Percentiles rank a stretch among this genome's conserved stretches.
phyloP scores from a whole-genome alignment of 352 stramenopile species.

The Globisporangium heterothallicum region DNA sequence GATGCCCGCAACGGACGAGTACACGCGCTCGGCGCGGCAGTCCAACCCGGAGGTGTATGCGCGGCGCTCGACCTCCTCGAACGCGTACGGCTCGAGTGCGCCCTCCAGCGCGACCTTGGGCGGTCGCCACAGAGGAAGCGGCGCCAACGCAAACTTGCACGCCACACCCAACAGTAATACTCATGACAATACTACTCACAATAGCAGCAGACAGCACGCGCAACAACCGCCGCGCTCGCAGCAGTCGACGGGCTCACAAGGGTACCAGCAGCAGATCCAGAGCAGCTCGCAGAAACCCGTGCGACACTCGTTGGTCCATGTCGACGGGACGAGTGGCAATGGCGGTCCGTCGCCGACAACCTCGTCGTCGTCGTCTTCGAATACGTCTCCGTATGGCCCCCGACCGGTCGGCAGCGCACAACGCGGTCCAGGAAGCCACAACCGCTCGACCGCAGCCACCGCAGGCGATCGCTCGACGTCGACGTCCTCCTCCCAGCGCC shows the following conservation, averaged over 20 bases:
- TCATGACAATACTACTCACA: slow-evolving; percentile 3
- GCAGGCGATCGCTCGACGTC: slow-evolving; percentile 8
- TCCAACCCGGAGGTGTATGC: slow-evolving; percentile 17
- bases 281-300: slow-evolving; percentile 28
- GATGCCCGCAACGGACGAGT: slow-evolving; percentile 27
- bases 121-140: slow-evolving; percentile 9
- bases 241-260: slow-evolving; percentile 5
- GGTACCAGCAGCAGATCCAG: slow-evolving; percentile 28
- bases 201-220: slow-evolving; percentile 1
- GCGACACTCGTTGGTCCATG: slow-evolving; percentile 48
- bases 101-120: slow-evolving; percentile 4
- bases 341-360: slow-evolving; percentile 1
- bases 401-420: neutral
- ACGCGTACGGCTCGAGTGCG: slow-evolving; percentile 11
- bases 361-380: too few species aligned
- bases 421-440: neutral
- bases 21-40: slow-evolving; percentile 30
- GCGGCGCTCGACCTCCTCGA: slow-evolving; percentile 10
- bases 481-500: slow-evolving; percentile 6
- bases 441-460: neutral
- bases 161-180: neutral
- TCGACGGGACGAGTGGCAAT: slow-evolving; percentile 19
- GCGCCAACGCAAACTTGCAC: slow-evolving; percentile 6
- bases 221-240: slow-evolving; percentile 1
- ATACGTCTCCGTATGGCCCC: too few species aligned